These are phyloP conservation scores for Yarrowia porcina DNA, from an alignment of 805 yeast genomes.

Conservation along the genomic window DNA sequence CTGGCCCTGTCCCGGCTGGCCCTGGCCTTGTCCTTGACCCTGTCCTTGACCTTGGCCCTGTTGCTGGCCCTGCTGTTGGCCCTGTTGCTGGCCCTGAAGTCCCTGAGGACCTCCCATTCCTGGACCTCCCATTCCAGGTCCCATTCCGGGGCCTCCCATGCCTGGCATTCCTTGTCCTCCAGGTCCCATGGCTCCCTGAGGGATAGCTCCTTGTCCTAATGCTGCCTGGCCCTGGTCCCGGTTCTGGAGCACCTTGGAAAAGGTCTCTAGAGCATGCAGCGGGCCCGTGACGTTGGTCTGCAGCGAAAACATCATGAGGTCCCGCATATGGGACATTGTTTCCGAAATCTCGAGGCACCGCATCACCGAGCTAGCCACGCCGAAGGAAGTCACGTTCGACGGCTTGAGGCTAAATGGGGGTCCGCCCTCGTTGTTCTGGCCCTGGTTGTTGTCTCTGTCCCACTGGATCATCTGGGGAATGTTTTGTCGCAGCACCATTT, in stretches of 20 bases:
- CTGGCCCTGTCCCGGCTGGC: not conserved
- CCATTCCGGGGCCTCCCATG: not conserved
- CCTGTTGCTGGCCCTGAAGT: not conserved
- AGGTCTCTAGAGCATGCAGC: slow-evolving; percentile 33
- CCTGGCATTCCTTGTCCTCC: slow-evolving; percentile 3
- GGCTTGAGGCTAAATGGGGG: slow-evolving; percentile 24
- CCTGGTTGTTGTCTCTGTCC: not conserved
- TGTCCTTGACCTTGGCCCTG: not conserved
- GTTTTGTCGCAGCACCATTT: slow-evolving; percentile 37
- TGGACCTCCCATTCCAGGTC: not conserved
- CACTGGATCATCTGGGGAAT: slow-evolving; percentile 23
- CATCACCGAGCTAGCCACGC: slow-evolving; percentile 63
- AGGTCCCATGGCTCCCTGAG: too few relatives aligned
- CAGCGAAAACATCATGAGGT: slow-evolving; percentile 57
- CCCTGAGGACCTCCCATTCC: slow-evolving; percentile 1
- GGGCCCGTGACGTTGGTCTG: slow-evolving; percentile 34
- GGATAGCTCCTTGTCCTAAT: not conserved
- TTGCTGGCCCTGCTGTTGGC: not conserved
- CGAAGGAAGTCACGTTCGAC: slow-evolving; percentile 48
- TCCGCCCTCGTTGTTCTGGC: not conserved
- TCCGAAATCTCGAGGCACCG: slow-evolving; percentile 72
- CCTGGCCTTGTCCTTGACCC: not conserved
- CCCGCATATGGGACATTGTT: slow-evolving; percentile 67
- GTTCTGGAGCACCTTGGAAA: slow-evolving; percentile 39
- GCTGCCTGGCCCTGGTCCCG: slow-evolving; percentile 23